Evolutionary conservation across 164 flowering plant genomes (phyloP), one percentile per base, ranked within the genome.

Genomic region (Akebia trifoliata): DNA sequence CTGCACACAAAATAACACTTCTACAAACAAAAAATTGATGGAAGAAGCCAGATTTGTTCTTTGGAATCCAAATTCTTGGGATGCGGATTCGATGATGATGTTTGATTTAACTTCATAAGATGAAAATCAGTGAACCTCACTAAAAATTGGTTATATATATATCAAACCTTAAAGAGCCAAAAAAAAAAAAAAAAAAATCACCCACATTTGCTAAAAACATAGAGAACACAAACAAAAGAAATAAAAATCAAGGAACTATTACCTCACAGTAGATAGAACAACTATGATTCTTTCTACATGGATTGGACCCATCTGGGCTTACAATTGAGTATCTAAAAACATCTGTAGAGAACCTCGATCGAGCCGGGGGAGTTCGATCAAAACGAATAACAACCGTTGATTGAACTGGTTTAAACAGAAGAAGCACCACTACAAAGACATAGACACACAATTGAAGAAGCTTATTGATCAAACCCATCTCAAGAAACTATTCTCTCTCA

Each of bases 221-320:
- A n/a, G n/a, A n/a, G n/a, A n/a, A n/a, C n/a, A n/a, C n/a, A n/a
- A n/a, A n/a, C n/a, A n/a, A n/a, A 28, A 22, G 14, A 44, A 12
- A 44, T 5, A 20, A 7, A 38, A 54, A 24, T 1, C 12, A 46
- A 42, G n/a, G 4, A 29, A 22, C 15, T 25, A 3, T 30, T 69
- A 79, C 87, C 87, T 82, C 66, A 61, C 81, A 79, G 56, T 58
- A 37, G 36, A 79, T 12, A 36, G 69, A 74, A 62, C 87, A 79
- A 22, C 38, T 57, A 62, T 39, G 48, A 34, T 67, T 54, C 28
- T 63, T 67, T 22, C 40, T 51, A 55, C 84, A 77, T 37, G 73
- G 69, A 60, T 62, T 68, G 31, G 65, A 67, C 12, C 78, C 79
- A 63, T 74, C 59, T 18, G 51, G 42, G 29, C 62, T 70, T 47